Base-by-base conservation (phyloP, 1,139 yeast species). In the Saccharomycopsis hybrid region DNA sequence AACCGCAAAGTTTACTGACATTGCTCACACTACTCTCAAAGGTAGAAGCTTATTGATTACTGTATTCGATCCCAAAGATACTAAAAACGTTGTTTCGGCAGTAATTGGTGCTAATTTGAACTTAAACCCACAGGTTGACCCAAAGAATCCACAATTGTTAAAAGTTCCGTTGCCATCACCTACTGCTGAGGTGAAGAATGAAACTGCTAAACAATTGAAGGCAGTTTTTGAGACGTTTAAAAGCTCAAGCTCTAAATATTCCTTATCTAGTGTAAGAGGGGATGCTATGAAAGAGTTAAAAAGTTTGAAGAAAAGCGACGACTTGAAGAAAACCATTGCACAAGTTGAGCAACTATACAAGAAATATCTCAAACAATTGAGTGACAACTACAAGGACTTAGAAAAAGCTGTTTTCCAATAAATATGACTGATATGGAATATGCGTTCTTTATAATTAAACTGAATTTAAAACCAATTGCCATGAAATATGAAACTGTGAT, bases 1-100 rank as follows among this genome's bases (percentile, higher is more conserved):
- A 51, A 63, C 67, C 11, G 62, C 65, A 4, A 73, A 72, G 5
- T 84, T 83, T 61, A 74, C 77, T 3, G 72, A 80, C 5, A 66
- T 89, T 33, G 96, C 97, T 0, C 85, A 86, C 55, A 81, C 95
- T 4, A 74, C 87, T 0, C 61, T 82, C 48, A 85, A 87, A 59
- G 92, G 92, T 51, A 74, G 87, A 59, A 73, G 80, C 53, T 71
- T 85, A 47, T 68, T 79, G 44, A 76, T 90, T 32, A 88, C 95
- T 0, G 92, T 89, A 1, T 90, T 83, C 64, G 96, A 89, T 59
- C 94, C 96, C 8, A 71, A 71, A 47, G 76, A 86, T 58, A 74
- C 80, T 30, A 85, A 86, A 60, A 74, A 77, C 55, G 77, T 90
- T 30, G 74, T 84, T 44, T 80, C 87, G 54, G 74, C 89, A 0